phyloP scores from a whole-genome alignment of 768 basidiomycete species.

The Lyophyllum atratum region DNA sequence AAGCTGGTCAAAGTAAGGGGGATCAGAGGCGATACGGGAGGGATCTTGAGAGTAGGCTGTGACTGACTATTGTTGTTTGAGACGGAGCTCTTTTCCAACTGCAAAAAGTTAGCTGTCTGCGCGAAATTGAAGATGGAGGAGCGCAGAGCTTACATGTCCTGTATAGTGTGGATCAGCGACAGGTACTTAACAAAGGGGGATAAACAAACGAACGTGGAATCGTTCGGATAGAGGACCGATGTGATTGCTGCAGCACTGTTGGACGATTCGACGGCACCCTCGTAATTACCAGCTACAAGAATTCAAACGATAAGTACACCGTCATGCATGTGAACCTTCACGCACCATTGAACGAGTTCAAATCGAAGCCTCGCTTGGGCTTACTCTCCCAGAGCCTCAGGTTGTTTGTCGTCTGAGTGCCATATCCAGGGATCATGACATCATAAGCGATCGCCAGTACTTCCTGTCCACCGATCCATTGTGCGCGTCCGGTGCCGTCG shows the following conservation, averaged over 20 bases:
- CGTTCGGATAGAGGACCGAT: constrained; percentile 94
- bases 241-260: constrained; percentile 95
- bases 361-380: constrained; percentile 88
- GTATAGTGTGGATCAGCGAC: constrained; percentile 2
- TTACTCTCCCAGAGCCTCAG: constrained; percentile 83
- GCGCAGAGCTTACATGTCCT: constrained; percentile 43
- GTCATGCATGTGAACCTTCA: background rate
- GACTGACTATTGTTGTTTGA: constrained; percentile 89
- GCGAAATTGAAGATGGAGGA: background rate
- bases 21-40: background rate
- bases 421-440: constrained; percentile 89
- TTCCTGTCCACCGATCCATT: constrained; percentile 91
- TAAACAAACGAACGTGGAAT: constrained; percentile 61
- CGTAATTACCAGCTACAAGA: constrained; percentile 83
- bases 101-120: constrained; percentile 1
- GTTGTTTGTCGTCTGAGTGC: constrained; percentile 88
- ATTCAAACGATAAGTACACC: background rate
- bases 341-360: constrained; percentile 92
- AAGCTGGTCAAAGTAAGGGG: constrained; percentile 42
- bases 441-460: constrained; percentile 94
- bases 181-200: background rate
- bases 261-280: constrained; percentile 82
- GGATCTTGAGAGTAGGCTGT: background rate
- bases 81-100: constrained; percentile 86
- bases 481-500: constrained; percentile 59